Conservation (phyloP, 1,139 yeast species). For the Wickerhamomyces sp. region DNA sequence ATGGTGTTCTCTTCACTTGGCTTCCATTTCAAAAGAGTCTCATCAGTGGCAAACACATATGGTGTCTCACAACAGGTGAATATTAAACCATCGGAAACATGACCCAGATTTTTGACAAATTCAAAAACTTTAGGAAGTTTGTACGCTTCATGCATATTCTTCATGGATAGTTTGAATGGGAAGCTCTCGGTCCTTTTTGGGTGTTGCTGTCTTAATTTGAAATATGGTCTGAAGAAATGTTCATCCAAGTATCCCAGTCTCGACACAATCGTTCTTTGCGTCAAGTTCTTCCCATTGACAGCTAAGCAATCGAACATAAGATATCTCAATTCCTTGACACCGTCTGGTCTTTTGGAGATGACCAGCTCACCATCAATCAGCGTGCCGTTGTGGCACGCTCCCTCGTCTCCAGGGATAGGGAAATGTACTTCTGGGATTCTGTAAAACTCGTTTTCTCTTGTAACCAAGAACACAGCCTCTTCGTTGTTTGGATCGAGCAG, state of each 20-base stretch:
- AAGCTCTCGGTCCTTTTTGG: slow-evolving; percentile 74
- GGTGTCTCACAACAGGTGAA: slow-evolving; percentile 90
- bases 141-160: slow-evolving; percentile 81
- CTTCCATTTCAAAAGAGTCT: slow-evolving; percentile 84
- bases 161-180: slow-evolving; percentile 82
- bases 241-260: slow-evolving; percentile 85
- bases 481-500: slow-evolving; percentile 72
- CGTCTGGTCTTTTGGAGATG: slow-evolving; percentile 45
- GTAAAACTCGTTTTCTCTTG: slow-evolving; percentile 83
- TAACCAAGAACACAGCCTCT: slow-evolving; percentile 71
- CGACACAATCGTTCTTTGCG: slow-evolving; percentile 67
- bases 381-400: slow-evolving; percentile 75
- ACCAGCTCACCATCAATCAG: slow-evolving; percentile 90
- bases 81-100: slow-evolving; percentile 90
- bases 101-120: slow-evolving; percentile 69
- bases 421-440: slow-evolving; percentile 81
- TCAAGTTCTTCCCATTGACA: slow-evolving; percentile 67
- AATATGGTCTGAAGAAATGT: slow-evolving; percentile 77
- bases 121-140: slow-evolving; percentile 74
- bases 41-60: slow-evolving; percentile 84
- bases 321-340: slow-evolving; percentile 63
- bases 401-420: slow-evolving; percentile 57
- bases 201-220: slow-evolving; percentile 55
- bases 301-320: slow-evolving; percentile 90
- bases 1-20: slow-evolving; percentile 94